Conservation (phyloP, 345 rosid species). For the Salix brachista region DNA sequence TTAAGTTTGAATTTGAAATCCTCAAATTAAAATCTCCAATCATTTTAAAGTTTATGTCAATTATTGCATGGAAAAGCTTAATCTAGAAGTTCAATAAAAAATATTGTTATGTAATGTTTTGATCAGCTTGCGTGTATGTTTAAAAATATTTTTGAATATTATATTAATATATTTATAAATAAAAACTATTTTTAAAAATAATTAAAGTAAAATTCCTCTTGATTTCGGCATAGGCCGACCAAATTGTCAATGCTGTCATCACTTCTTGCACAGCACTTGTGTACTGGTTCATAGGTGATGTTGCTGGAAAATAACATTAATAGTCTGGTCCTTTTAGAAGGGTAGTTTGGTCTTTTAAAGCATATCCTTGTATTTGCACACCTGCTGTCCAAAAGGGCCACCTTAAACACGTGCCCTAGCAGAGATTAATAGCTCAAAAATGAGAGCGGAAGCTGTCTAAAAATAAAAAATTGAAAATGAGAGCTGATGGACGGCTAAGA, state of each 20-base stretch:
- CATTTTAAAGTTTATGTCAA: too few species aligned
- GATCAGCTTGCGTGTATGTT: rapidly evolving
- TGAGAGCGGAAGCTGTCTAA: not conserved
- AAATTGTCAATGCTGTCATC: not conserved
- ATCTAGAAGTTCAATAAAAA: too few species aligned
- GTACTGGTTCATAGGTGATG: not conserved
- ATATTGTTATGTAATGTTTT: too few species aligned
- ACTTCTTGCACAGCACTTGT: not conserved
- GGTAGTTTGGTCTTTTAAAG: not conserved
- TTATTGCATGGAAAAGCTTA: too few species aligned
- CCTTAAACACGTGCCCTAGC: not conserved
- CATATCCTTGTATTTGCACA: not conserved
- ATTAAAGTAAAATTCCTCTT: too few species aligned
- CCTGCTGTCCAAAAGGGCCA: not conserved
- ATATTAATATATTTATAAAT: too few species aligned
- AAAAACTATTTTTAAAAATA: too few species aligned
- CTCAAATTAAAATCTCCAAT: too few species aligned
- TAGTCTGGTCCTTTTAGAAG: not conserved
- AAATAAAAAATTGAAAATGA: not conserved
- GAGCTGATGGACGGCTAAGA: conserved; percentile 40
- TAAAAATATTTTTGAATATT: too few species aligned
- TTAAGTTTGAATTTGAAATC: too few species aligned
- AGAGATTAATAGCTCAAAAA: not conserved
- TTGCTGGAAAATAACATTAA: not conserved
- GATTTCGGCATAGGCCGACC: not conserved